Conservation (phyloP, 1,284 basidiomycete genomes). For the Athelia psychrophila region DNA sequence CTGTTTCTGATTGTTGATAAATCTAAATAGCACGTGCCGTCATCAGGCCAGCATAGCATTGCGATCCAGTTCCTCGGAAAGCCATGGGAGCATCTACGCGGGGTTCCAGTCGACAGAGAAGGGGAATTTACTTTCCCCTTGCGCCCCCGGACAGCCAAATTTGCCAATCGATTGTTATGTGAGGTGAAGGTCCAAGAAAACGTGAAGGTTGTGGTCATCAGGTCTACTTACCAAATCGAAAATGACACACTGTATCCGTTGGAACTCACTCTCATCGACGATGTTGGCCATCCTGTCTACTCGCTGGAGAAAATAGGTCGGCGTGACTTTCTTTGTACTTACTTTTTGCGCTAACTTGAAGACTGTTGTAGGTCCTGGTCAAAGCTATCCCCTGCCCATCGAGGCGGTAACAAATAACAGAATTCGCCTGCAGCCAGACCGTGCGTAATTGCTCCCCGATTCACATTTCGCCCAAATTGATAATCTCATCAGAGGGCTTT, state of each 20-base stretch:
- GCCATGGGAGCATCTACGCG: slow-evolving; percentile 88
- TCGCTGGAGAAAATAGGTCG: slow-evolving; percentile 82
- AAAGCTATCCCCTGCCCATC: slow-evolving; percentile 88
- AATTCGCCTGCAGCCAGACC: slow-evolving; percentile 90
- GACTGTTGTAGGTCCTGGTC: slow-evolving; percentile 64
- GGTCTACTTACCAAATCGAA: slow-evolving; percentile 92
- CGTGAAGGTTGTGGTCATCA: slow-evolving; percentile 93
- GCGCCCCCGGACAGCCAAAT: slow-evolving; percentile 75
- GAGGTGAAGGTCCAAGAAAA: slow-evolving; percentile 92
- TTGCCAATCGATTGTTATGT: slow-evolving; percentile 83
- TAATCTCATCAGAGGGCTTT: slow-evolving; percentile 70
- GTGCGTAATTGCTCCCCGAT: slow-evolving; percentile 44
- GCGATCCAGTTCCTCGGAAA: slow-evolving; percentile 85
- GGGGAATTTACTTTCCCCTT: slow-evolving; percentile 91
- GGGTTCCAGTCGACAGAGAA: slow-evolving; percentile 92
- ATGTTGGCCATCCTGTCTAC: slow-evolving; percentile 78
- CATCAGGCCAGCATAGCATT: slow-evolving; percentile 80
- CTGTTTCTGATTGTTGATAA: slow-evolving; percentile 5
- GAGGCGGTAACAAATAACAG: slow-evolving; percentile 85
- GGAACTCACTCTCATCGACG: slow-evolving; percentile 90
- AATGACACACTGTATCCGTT: slow-evolving; percentile 93
- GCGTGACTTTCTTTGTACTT: slow-evolving; percentile 21
- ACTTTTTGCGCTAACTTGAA: slow-evolving; percentile 5
- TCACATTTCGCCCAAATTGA: not conserved
- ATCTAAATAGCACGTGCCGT: slow-evolving; percentile 69